phyloP scores from a whole-genome alignment of 1,139 yeast species.

The Pichia norvegensis region DNA sequence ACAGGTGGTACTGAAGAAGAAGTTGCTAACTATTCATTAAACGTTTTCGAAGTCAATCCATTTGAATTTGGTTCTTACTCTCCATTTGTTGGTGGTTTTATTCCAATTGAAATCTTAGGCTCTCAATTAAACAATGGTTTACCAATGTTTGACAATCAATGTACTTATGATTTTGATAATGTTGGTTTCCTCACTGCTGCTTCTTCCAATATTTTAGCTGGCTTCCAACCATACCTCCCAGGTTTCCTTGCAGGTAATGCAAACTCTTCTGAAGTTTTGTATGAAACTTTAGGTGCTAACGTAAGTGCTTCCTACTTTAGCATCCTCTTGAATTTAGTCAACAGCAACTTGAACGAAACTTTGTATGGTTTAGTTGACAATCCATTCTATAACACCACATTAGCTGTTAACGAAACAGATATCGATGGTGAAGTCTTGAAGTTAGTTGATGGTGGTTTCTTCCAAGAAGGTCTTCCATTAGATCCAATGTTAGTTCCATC shows the following conservation, averaged over 20 bases:
- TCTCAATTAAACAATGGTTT: constrained; percentile 27
- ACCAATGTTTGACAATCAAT: constrained; percentile 31
- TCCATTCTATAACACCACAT: constrained; percentile 50
- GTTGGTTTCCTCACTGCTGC: constrained; percentile 69
- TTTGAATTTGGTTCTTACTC: constrained; percentile 71
- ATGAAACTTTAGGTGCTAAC: constrained; percentile 14
- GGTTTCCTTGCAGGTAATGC: constrained; percentile 10
- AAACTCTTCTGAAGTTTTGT: background rate
- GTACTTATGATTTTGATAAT: constrained; percentile 58
- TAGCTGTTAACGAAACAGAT: constrained; percentile 30
- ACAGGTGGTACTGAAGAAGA: constrained; percentile 31
- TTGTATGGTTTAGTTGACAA: constrained; percentile 45
- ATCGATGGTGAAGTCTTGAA: constrained; percentile 27
- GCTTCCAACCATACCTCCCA: constrained; percentile 8
- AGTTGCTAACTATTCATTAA: constrained; percentile 19
- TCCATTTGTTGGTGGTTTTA: constrained; percentile 40
- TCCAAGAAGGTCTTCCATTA: constrained; percentile 54
- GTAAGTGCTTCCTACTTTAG: constrained; percentile 14
- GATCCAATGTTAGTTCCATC: constrained; percentile 49
- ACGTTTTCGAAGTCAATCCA: constrained; percentile 51
- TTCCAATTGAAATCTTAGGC: constrained; percentile 48
- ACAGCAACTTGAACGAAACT: constrained; percentile 14
- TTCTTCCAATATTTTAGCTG: constrained; percentile 39
- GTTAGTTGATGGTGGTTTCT: constrained; percentile 65
- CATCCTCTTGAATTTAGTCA: constrained; percentile 15